Evolutionary conservation across 106 monocot species (phyloP), one percentile per base, ranked within the genome.

Genomic region (Dendrobium nobile): DNA sequence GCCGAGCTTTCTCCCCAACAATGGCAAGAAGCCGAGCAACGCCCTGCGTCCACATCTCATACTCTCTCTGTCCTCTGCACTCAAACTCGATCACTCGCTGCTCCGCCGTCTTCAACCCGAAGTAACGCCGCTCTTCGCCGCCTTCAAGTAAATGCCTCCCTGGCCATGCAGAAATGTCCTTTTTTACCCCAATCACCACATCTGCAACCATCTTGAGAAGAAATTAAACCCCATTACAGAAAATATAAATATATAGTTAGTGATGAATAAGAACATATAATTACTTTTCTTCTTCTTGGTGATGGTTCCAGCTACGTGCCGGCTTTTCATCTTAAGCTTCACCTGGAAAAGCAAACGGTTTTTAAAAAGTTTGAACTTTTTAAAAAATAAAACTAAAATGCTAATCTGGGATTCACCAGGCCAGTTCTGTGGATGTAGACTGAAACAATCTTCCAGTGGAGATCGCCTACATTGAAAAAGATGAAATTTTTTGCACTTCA

Each of bases 251-350:
- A 16, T 10, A 72, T 15, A 40, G 2, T 0, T 40, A 27, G 40
- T 28, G 64, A 26, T 65, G 64, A 65, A 65, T 26, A 65, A 77
- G 28, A 55, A 28, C 77, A 72, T 28, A 81, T 31, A 31, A 31
- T 87, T 79, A 93, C 96, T 87, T 79, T 96, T 96, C 70, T 96
- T 96, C 84, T 96, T 96, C 87, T 96, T 96, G 18, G 96, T 93
- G 61, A 96, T 89, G 4, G 93, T 92, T 44, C 93, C 90, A 1
- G 90, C 96, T 10, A 92, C 90, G 82, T 93, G 92, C 73, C 84
- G 87, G 76, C 96, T 96, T 85, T 96, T 96, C 90, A 90, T 96
- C 90, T 54, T 80, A 2, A 61, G 82, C 58, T 41, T 81, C 41
- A 80, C 80, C 92, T 88, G 86, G 2, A 85, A 51, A 1, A 1